Evolutionary conservation across 176 grass and related monocot species (phyloP).

Genomic region (Ensete glaucum): DNA sequence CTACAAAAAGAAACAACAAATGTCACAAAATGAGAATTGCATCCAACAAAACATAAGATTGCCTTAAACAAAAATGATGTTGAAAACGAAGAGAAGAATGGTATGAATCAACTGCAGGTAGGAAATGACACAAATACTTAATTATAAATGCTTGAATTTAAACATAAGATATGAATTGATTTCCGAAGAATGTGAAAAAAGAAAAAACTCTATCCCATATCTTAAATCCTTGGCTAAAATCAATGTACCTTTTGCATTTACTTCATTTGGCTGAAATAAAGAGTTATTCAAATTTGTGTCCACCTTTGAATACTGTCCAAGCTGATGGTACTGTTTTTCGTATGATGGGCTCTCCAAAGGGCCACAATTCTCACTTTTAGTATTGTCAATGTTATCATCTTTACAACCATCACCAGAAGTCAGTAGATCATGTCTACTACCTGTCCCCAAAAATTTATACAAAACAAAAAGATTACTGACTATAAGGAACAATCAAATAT

Average conservation of each 20-base stretch:
- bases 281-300: not conserved
- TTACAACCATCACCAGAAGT: conserved; percentile 22
- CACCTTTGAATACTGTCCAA: not conserved
- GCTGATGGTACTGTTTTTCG: not conserved
- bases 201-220: not conserved
- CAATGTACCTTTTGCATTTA: not conserved
- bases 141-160: not conserved
- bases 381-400: conserved; percentile 24
- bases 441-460: no score
- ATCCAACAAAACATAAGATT: not conserved
- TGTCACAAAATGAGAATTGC: not conserved
- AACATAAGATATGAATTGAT: not conserved
- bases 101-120: no score
- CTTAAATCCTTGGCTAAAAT: not conserved
- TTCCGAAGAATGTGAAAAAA: not conserved
- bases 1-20: conserved; percentile 9
- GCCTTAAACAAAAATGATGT: not conserved
- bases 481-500: conserved; percentile 9
- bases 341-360: not conserved
- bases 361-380: conserved; percentile 20
- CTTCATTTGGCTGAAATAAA: not conserved
- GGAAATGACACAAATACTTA: no score
- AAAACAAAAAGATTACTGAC: not conserved
- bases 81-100: not conserved
- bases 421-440: no score